phyloP scores from a whole-genome alignment of 768 basidiomycete species.

The Kwoniella bestiolae region DNA sequence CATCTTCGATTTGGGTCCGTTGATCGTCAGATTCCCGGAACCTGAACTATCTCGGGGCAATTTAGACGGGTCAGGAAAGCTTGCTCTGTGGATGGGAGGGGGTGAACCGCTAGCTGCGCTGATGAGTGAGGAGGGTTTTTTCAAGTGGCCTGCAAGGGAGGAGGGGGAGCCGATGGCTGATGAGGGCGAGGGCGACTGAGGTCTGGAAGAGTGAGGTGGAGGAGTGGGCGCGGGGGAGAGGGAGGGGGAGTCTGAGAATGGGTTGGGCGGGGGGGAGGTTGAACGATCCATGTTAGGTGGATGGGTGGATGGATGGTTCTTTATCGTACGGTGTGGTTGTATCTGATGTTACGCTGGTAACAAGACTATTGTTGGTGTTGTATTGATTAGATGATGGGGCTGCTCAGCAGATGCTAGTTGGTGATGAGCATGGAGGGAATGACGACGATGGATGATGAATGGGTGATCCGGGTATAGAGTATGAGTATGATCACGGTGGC shows the following conservation, averaged over 20 bases:
- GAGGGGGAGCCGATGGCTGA: constrained; percentile 23
- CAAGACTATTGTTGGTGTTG: too few species aligned
- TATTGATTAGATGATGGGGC: too few species aligned
- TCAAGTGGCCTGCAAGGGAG: constrained; percentile 16
- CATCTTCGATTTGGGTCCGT: constrained; percentile 50
- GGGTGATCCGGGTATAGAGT: background rate
- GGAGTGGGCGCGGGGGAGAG: constrained; percentile 20
- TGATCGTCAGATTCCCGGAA: constrained; percentile 21
- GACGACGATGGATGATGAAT: background rate
- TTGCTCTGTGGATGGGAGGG: constrained; percentile 52
- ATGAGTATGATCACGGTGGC: background rate
- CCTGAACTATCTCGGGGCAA: constrained; percentile 38
- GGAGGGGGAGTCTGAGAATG: constrained; percentile 44
- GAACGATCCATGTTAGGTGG: constrained; percentile 9
- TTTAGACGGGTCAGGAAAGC: constrained; percentile 50
- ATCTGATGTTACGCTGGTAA: too few species aligned
- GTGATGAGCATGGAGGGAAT: too few species aligned
- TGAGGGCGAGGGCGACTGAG: constrained; percentile 15
- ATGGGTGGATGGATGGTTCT: background rate
- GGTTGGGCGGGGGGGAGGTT: constrained; percentile 23
- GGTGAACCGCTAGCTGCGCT: constrained; percentile 52
- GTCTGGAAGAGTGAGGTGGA: constrained; percentile 18
- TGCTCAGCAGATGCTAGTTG: too few species aligned
- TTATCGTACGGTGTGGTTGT: too few species aligned
- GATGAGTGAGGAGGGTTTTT: constrained; percentile 37